These are phyloP conservation scores for Drosera capensis DNA, from an alignment of 148 eudicot genomes.

Conservation along the genomic window DNA sequence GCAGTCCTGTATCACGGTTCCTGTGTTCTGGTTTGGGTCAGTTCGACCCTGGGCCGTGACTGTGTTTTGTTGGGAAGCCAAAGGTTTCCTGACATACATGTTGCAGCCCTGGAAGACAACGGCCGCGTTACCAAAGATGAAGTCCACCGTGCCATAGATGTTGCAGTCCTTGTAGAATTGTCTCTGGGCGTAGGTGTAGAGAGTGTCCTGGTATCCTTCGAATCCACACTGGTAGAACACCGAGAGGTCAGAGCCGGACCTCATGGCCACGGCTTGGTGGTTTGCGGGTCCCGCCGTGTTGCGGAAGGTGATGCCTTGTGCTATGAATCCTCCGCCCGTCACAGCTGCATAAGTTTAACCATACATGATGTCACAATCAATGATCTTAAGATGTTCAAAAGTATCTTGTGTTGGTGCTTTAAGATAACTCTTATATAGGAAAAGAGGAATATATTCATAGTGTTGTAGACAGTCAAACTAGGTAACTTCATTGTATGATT, in stretches of 20 bases:
- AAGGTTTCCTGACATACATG: constrained; percentile 31
- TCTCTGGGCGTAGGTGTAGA: constrained; percentile 56
- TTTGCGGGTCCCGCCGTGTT: constrained; percentile 47
- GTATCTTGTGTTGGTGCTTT: no score
- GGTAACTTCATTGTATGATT: no score
- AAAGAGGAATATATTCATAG: no score
- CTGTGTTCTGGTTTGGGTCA: constrained; percentile 57
- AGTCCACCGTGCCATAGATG: constrained; percentile 52
- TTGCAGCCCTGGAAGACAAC: constrained; percentile 45
- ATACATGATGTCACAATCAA: no score
- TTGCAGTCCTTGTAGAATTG: constrained; percentile 54
- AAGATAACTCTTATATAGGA: no score
- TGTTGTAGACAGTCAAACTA: no score
- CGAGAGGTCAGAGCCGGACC: constrained; percentile 49
- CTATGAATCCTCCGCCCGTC: constrained; percentile 64
- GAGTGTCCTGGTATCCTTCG: constrained; percentile 71
- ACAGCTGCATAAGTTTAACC: constrained; percentile 32
- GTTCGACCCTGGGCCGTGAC: constrained; percentile 49
- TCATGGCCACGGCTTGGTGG: constrained; percentile 62
- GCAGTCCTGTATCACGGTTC: constrained; percentile 44
- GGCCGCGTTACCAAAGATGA: constrained; percentile 67
- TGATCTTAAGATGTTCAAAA: no score
- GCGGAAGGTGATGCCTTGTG: constrained; percentile 58
- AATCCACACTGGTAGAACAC: constrained; percentile 51
- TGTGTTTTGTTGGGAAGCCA: constrained; percentile 26